A percentile compares a stretch with the other conserved stretches of the same genome.
These are phyloP conservation scores for Canna indica DNA, from an alignment of 176 grass and related monocot genomes.

Conservation along the genomic window DNA sequence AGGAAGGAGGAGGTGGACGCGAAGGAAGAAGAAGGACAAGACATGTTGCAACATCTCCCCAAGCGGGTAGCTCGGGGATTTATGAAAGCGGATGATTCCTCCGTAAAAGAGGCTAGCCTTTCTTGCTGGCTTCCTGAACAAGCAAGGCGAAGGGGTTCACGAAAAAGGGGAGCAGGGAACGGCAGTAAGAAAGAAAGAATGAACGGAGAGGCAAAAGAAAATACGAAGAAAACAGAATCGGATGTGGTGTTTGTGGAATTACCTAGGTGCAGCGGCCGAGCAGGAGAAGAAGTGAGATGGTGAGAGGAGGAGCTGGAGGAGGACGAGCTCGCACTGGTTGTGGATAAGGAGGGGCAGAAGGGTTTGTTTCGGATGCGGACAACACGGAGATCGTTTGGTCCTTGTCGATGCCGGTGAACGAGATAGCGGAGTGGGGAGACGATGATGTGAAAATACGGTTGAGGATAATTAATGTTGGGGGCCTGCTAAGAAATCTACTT, in stretches of 20 bases:
- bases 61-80: neutral
- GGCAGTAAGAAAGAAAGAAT: neutral
- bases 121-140: slow-evolving; percentile 4
- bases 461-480: too few relatives aligned
- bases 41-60: slow-evolving; percentile 5
- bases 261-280: neutral
- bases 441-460: too few relatives aligned
- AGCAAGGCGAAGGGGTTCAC: neutral
- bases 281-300: neutral
- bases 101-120: neutral
- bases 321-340: too few relatives aligned
- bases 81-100: neutral
- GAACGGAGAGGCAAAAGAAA: neutral
- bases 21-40: neutral
- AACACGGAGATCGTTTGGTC: too few relatives aligned
- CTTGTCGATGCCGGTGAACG: too few relatives aligned
- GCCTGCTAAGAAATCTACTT: too few relatives aligned
- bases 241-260: neutral
- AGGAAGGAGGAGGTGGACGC: neutral
- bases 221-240: neutral
- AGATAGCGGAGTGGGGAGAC: too few relatives aligned
- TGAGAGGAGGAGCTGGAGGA: too few relatives aligned
- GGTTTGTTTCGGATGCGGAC: too few relatives aligned
- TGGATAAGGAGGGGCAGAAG: too few relatives aligned
- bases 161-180: neutral